phyloP scores from a whole-genome alignment of 2,329 filamentous ascomycete species.

The Macrophomina pseudophaseolina region DNA sequence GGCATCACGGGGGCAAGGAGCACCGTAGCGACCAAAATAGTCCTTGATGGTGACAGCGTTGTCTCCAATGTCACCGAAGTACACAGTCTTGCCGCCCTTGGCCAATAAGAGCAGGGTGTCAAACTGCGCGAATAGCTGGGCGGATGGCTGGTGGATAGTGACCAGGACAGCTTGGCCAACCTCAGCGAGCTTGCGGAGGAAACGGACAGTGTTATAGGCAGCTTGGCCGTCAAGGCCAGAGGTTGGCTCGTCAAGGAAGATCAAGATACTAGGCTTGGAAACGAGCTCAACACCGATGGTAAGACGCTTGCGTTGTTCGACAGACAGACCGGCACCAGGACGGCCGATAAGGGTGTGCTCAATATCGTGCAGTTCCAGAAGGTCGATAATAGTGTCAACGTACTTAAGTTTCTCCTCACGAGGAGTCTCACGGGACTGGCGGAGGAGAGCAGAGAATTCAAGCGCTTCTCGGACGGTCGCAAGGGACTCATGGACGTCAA shows the following conservation, averaged over 20 bases:
- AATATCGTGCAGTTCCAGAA: slow-evolving; percentile 64
- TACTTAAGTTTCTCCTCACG: slow-evolving; percentile 63
- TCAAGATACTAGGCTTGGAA: slow-evolving; percentile 68
- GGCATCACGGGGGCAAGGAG: slow-evolving; percentile 56
- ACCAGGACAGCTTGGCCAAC: slow-evolving; percentile 83
- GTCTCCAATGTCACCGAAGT: slow-evolving; percentile 78
- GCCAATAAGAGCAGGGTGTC: slow-evolving; percentile 77
- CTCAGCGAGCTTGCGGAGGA: slow-evolving; percentile 72
- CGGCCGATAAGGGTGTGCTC: slow-evolving; percentile 64
- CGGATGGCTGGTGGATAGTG: slow-evolving; percentile 86
- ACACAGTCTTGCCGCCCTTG: slow-evolving; percentile 77
- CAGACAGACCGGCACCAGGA: slow-evolving; percentile 59
- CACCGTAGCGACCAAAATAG: slow-evolving; percentile 55
- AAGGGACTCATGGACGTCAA: slow-evolving; percentile 64
- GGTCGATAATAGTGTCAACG: slow-evolving; percentile 62
- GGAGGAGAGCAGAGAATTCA: slow-evolving; percentile 63
- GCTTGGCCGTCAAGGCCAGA: slow-evolving; percentile 73
- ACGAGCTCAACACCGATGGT: slow-evolving; percentile 64
- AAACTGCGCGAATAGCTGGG: slow-evolving; percentile 80
- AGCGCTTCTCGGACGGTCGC: slow-evolving; percentile 66
- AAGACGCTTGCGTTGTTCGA: slow-evolving; percentile 68
- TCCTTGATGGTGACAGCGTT: slow-evolving; percentile 70
- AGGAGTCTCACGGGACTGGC: slow-evolving; percentile 60
- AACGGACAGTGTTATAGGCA: slow-evolving; percentile 74
- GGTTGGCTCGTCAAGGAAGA: slow-evolving; percentile 78